phyloP scores from a whole-genome alignment of 768 basidiomycete species.

The Macrolepiota albuminosa region DNA sequence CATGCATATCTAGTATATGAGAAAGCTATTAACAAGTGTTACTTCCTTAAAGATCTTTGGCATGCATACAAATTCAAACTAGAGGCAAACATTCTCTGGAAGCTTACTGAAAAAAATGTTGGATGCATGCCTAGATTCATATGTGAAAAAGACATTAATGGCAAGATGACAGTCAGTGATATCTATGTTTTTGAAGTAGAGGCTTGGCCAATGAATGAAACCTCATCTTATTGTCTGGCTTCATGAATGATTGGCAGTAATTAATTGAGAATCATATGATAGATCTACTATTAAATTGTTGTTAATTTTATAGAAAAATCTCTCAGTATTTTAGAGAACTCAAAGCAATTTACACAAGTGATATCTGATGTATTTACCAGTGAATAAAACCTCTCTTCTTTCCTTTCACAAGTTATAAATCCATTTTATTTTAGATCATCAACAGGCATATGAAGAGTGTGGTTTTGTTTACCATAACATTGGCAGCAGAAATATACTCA shows the following conservation, averaged over 20 bases:
- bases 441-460: neutral
- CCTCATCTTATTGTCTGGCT: too few relatives aligned
- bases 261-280: neutral
- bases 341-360: neutral
- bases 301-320: neutral
- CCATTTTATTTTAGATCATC: neutral
- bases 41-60: constrained; percentile 27
- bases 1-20: constrained; percentile 16
- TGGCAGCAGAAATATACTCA: neutral
- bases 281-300: neutral
- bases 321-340: neutral
- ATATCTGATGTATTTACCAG: neutral
- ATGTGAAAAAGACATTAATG: too few relatives aligned
- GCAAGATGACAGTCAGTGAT: neutral
- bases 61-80: constrained; percentile 1
- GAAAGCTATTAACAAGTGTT: neutral
- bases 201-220: too few relatives aligned
- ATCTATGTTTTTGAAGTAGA: neutral
- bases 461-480: neutral
- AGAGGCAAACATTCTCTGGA: constrained; percentile 16
- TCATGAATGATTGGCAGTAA: neutral
- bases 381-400: neutral
- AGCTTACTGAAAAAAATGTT: neutral
- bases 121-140: constrained; percentile 19
- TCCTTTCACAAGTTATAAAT: neutral